phyloP scores from a whole-genome alignment of 805 yeast species.

The Sugiyamaella boreocaroliniensis region DNA sequence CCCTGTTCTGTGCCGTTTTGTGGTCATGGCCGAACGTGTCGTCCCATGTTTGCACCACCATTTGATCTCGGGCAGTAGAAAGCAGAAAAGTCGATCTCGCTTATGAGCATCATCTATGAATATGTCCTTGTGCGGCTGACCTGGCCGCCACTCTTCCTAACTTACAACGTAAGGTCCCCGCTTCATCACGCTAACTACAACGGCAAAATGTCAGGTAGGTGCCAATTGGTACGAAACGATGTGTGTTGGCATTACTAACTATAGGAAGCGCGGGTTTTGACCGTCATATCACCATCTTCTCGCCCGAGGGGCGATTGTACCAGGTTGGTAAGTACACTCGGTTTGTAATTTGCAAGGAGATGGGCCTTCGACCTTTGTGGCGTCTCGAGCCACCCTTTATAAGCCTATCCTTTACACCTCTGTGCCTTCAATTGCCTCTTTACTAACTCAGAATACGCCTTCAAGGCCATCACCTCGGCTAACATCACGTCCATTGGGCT shows the following conservation, averaged over 20 bases:
- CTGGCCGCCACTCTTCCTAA: not conserved
- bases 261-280: conserved; percentile 88
- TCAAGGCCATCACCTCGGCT: conserved; percentile 90
- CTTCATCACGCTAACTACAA: conserved; percentile 1
- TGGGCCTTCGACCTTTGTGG: not conserved
- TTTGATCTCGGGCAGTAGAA: conserved; percentile 2
- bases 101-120: not conserved
- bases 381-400: too few relatives aligned
- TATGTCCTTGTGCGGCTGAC: not conserved
- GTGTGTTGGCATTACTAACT: not conserved
- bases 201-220: conserved; percentile 38
- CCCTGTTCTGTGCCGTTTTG: conserved; percentile 38
- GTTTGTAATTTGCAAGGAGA: not conserved
- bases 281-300: conserved; percentile 96
- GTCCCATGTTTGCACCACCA: conserved; percentile 22
- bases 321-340: conserved; percentile 52
- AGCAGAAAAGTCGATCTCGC: not conserved
- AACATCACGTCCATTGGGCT: conserved; percentile 85
- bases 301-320: conserved; percentile 95
- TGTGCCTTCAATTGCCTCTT: too few relatives aligned
- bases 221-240: not conserved
- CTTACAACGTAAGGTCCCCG: not conserved
- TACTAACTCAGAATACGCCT: conserved; percentile 68
- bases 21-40: conserved; percentile 38
- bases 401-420: too few relatives aligned